Evolutionary conservation across 169 alveolate species (phyloP).

Genomic region (Plasmodium gallinaceum): DNA sequence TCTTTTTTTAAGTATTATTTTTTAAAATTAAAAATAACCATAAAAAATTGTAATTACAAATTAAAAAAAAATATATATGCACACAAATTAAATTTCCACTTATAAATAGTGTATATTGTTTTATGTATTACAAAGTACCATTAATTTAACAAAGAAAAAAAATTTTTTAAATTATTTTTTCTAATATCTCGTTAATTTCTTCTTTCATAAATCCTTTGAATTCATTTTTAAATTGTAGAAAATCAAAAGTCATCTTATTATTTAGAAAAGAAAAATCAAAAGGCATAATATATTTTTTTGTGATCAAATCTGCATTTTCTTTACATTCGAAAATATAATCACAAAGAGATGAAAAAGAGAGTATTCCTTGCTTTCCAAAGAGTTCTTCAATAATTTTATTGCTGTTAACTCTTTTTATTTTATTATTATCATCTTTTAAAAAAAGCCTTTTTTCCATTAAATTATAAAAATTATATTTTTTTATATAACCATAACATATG

Average conservation of each 20-base stretch:
- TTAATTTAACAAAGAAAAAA: no score
- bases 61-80: no score
- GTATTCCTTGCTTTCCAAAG: slow-evolving; percentile 30
- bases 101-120: no score
- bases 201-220: slow-evolving; percentile 43
- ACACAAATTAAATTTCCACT: no score
- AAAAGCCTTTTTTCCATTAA: slow-evolving; percentile 51
- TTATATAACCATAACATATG: slow-evolving; percentile 63
- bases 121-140: no score
- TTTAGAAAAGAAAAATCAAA: slow-evolving; percentile 59
- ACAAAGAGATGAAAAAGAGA: slow-evolving; percentile 42
- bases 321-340: slow-evolving; percentile 68
- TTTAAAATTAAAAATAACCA: no score
- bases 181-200: slow-evolving; percentile 52
- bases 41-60: no score
- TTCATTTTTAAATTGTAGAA: slow-evolving; percentile 28
- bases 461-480: slow-evolving; percentile 52
- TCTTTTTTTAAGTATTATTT: no score
- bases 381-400: slow-evolving; percentile 37
- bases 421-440: slow-evolving; percentile 33
- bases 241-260: slow-evolving; percentile 32
- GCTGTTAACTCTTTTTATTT: slow-evolving; percentile 43
- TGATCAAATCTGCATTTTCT: slow-evolving; percentile 33
- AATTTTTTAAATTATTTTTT: slow-evolving; percentile 39
- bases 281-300: slow-evolving; percentile 38